Evolutionary conservation across 345 rosid genomes (phyloP).

Genomic region (Salix arbutifolia): DNA sequence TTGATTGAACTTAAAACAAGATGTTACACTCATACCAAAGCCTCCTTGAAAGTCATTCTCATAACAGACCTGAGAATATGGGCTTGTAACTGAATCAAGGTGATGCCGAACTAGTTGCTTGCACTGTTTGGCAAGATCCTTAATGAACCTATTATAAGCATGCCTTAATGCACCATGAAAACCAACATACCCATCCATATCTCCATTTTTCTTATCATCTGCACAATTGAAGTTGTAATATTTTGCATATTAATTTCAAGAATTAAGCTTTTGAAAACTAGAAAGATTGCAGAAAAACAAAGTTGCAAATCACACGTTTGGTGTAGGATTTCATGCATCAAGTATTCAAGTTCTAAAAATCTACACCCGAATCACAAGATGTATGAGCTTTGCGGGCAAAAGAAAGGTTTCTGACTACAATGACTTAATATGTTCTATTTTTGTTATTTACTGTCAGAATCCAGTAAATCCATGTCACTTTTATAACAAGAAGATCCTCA

Average conservation of each 20-base stretch:
- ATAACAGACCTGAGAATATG: constrained; percentile 87
- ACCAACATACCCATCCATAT: constrained; percentile 82
- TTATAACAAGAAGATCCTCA: neutral
- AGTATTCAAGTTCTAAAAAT: neutral
- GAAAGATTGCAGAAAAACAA: neutral
- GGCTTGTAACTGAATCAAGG: constrained; percentile 92
- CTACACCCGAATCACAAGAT: too few species aligned
- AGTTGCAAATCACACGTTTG: neutral
- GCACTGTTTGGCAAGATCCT: constrained; percentile 78
- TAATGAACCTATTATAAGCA: constrained; percentile 63
- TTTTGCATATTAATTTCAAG: neutral
- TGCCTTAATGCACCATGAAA: constrained; percentile 86
- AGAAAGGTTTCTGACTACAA: neutral
- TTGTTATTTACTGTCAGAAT: neutral
- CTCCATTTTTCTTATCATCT: constrained; percentile 63
- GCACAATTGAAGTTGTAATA: constrained; percentile 22
- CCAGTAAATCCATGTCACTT: neutral
- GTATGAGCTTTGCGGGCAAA: too few species aligned
- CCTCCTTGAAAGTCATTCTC: constrained; percentile 66
- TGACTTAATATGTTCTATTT: too few species aligned
- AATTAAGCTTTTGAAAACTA: neutral
- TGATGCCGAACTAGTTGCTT: constrained; percentile 86
- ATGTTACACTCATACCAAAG: constrained; percentile 38
- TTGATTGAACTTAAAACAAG: constrained; percentile 46
- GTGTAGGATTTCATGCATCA: neutral